Conservation (phyloP, 805 yeast species). For the Cyberlindnera galapagoensis region DNA sequence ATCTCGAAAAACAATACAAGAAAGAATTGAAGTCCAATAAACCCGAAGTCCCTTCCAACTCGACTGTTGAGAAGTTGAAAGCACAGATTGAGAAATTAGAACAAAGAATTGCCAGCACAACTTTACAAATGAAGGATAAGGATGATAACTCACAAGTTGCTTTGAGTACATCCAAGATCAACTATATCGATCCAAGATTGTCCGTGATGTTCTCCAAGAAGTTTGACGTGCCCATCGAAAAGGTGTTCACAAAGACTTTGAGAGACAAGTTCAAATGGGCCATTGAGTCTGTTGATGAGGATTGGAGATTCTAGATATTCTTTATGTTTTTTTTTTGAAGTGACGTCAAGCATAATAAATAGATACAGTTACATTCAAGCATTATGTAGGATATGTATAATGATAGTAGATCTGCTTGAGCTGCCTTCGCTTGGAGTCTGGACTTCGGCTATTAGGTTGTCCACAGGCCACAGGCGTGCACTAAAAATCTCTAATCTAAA, state of each 20-base stretch:
- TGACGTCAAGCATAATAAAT: too few relatives aligned
- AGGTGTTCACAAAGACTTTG: slow-evolving; percentile 82
- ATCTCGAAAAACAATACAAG: slow-evolving; percentile 41
- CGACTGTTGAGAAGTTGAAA: slow-evolving; percentile 59
- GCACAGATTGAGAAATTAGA: slow-evolving; percentile 68
- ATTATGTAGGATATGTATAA: too few relatives aligned
- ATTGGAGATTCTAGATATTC: slow-evolving; percentile 71
- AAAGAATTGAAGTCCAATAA: slow-evolving; percentile 54
- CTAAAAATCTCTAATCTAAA: too few relatives aligned
- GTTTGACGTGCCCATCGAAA: slow-evolving; percentile 85
- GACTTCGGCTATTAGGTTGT: too few relatives aligned
- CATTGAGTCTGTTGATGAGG: slow-evolving; percentile 77
- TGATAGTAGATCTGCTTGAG: too few relatives aligned
- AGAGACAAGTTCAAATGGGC: slow-evolving; percentile 96
- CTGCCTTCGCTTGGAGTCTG: too few relatives aligned
- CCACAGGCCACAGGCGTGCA: too few relatives aligned
- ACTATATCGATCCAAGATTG: slow-evolving; percentile 91
- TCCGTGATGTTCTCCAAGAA: slow-evolving; percentile 85
- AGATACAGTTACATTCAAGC: too few relatives aligned
- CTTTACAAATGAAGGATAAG: slow-evolving; percentile 78
- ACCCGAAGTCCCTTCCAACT: slow-evolving; percentile 43
- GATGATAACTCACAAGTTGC: slow-evolving; percentile 94
- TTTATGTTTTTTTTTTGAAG: too few relatives aligned
- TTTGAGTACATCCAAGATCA: slow-evolving; percentile 86
- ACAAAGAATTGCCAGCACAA: slow-evolving; percentile 59